These are phyloP conservation scores for Phytopythium delawarense DNA, from an alignment of 352 stramenopile species.

Conservation along the genomic window DNA sequence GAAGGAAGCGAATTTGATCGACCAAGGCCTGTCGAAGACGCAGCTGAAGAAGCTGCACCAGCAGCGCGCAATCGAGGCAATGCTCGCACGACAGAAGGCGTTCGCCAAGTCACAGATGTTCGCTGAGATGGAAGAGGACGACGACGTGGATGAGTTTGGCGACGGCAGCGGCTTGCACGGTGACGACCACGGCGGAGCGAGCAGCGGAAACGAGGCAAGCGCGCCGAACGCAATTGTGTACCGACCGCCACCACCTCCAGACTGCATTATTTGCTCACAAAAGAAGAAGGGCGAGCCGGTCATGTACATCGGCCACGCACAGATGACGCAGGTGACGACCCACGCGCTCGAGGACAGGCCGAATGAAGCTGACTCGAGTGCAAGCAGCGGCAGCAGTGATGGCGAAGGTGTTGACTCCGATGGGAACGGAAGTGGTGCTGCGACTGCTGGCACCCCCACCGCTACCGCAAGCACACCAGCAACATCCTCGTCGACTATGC, in stretches of 20 bases:
- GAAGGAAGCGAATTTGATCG: conserved; percentile 33
- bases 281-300: conserved; percentile 79
- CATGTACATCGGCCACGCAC: conserved; percentile 83
- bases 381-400: not conserved
- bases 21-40: conserved; percentile 65
- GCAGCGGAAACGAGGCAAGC: conserved; percentile 11
- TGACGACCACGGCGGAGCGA: conserved; percentile 19
- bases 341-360: conserved; percentile 48
- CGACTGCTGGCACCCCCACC: no score
- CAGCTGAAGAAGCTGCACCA: conserved; percentile 78
- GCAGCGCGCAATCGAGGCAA: conserved; percentile 78
- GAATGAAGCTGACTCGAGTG: conserved; percentile 4
- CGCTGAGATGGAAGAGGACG: conserved; percentile 63
- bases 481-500: not conserved
- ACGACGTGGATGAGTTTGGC: conserved; percentile 43
- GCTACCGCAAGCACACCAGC: not conserved
- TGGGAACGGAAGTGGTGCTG: not conserved
- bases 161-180: conserved; percentile 11
- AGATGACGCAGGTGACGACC: conserved; percentile 59
- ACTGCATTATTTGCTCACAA: conserved; percentile 85
- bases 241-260: conserved; percentile 51
- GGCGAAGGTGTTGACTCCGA: not conserved
- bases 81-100: conserved; percentile 75
- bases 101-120: conserved; percentile 73
- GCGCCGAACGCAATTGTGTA: conserved; percentile 44